Conservation (phyloP, 2,329 filamentous ascomycete genomes). For the Bipolaris oryzae region DNA sequence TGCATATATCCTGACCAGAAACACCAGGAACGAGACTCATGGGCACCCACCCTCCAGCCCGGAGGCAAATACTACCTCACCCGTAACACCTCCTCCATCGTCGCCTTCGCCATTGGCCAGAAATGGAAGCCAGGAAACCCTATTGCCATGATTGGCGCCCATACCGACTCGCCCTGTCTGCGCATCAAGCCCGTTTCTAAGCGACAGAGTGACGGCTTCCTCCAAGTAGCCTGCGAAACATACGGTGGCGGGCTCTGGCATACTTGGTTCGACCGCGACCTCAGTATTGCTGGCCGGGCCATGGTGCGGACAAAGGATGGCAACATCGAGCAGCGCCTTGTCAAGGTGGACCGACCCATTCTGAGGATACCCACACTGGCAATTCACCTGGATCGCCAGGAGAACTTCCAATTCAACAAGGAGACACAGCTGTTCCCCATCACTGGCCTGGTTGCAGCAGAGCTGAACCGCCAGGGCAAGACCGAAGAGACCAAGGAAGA, state of each 20-base stretch:
- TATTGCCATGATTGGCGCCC: slow-evolving; percentile 89
- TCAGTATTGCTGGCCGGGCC: slow-evolving; percentile 86
- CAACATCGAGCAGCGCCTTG: slow-evolving; percentile 78
- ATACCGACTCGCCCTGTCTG: slow-evolving; percentile 92
- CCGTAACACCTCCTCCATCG: slow-evolving; percentile 87
- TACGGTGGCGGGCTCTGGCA: slow-evolving; percentile 98
- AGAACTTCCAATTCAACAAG: slow-evolving; percentile 93
- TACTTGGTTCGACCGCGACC: slow-evolving; percentile 95
- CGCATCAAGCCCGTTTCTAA: slow-evolving; percentile 94
- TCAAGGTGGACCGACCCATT: slow-evolving; percentile 90
- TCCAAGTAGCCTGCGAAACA: slow-evolving; percentile 94
- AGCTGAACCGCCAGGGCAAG: slow-evolving; percentile 77
- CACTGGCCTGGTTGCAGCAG: slow-evolving; percentile 81
- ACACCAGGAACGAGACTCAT: slow-evolving; percentile 80
- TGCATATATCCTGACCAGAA: neutral
- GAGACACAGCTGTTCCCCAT: slow-evolving; percentile 96
- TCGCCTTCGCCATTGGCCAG: slow-evolving; percentile 88
- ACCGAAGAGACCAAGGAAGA: slow-evolving; percentile 56
- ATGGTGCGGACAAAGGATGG: slow-evolving; percentile 78
- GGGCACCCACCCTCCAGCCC: slow-evolving; percentile 77
- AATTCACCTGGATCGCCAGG: slow-evolving; percentile 87
- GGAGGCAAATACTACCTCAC: slow-evolving; percentile 97
- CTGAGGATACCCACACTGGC: slow-evolving; percentile 91
- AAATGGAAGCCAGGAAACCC: slow-evolving; percentile 93
- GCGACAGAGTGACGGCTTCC: slow-evolving; percentile 81